Base-by-base conservation (phyloP, 176 grass and related monocot species). In the Bonia amplexicaulis region DNA sequence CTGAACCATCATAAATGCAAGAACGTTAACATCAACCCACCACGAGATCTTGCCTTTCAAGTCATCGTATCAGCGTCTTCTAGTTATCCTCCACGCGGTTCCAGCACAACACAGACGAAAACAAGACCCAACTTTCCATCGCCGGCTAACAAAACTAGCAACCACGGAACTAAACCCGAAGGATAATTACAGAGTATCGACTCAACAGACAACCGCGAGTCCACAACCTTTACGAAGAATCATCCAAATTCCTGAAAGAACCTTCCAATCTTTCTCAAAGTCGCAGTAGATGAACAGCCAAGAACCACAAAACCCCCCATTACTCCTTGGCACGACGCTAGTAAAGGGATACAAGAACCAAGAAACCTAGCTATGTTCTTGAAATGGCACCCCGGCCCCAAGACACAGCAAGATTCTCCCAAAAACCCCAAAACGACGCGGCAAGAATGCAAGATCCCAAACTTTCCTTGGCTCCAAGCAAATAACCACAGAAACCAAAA, bases 1-100 rank as follows among this genome's bases (percentile, higher is more conserved):
- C 22, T 27, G 31, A 69, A 22, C 59, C 71, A 61, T 49, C 39
- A 60, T 20, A 75, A 44, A 87, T 77, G 71, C 62, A 82, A 64
- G 14, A 73, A 27, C 27, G 27, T n/a, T 66, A 63, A 67, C 75
- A 89, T 59, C 14, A 69, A 49, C 51, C 51, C 26, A 58, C 22
- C 48, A 84, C 27, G 13, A 65, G 25, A 59, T 67, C 7, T 53
- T 74, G 27, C 3, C 17, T 57, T 37, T 41, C 20, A 66, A 88
- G 20, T 11, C 31, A 29, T 22, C 11, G 19, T 25, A 76, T 70
- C 69, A 25, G 10, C 8, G 45, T n/a, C 37, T 54, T 66, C 54
- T 14, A 73, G 31, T 22, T 42, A 48, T 6, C 13, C 35, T 19
- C 46, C 15, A 79, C 2, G 8, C 57, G 37, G 9, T 78, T 54